phyloP scores from a whole-genome alignment of 495 filamentous ascomycete species.

The Lindgomyces ingoldianus region DNA sequence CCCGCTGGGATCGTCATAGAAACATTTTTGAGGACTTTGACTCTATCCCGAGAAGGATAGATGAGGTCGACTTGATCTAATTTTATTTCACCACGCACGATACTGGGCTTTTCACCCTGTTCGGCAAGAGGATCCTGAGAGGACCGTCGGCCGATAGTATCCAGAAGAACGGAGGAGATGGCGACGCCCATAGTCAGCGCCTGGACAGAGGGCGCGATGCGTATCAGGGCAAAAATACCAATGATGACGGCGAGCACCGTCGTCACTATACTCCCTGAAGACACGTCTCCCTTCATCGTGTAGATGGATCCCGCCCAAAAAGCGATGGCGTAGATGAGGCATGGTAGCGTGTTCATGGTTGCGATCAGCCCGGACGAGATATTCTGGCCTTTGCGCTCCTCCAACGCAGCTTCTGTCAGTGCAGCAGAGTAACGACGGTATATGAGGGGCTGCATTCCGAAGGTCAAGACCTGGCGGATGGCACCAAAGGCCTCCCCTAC shows the following conservation, averaged over 20 bases:
- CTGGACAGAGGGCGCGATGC: slow-evolving; percentile 47
- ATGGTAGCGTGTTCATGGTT: background rate
- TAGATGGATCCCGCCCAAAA: background rate
- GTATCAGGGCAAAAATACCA: background rate
- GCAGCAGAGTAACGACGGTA: background rate
- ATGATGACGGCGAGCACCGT: background rate
- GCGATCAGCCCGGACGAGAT: background rate
- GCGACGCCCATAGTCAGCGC: slow-evolving; percentile 53
- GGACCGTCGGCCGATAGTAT: slow-evolving; percentile 49
- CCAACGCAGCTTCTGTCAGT: background rate
- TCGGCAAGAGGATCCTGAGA: slow-evolving; percentile 76
- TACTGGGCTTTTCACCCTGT: slow-evolving; percentile 61
- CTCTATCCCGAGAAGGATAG: slow-evolving; percentile 88
- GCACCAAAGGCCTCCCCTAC: background rate
- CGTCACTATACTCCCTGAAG: background rate
- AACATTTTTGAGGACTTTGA: slow-evolving; percentile 80
- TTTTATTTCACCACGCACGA: slow-evolving; percentile 74
- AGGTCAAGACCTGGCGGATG: background rate
- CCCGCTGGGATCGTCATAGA: slow-evolving; percentile 58
- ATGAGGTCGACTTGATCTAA: slow-evolving; percentile 81
- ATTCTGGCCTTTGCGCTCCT: background rate
- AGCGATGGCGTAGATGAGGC: background rate
- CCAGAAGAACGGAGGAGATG: background rate
- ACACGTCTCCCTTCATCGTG: background rate
- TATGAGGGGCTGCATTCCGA: background rate